These are phyloP conservation scores for Nematodospora anomalae DNA, from an alignment of 1,139 yeast genomes.

Conservation along the genomic window DNA sequence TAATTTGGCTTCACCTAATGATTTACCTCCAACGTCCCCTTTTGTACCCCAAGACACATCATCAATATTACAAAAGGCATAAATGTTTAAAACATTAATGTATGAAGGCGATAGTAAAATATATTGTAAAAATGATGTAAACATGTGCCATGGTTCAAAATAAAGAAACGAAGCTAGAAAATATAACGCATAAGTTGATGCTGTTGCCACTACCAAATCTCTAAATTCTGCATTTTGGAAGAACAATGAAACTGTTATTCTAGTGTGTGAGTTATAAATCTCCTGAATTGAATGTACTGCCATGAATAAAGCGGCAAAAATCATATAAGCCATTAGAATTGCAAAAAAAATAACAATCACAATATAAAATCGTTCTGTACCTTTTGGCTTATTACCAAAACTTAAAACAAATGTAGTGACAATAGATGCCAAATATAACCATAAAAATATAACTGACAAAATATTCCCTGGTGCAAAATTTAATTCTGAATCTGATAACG, in stretches of 20 bases:
- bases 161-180: slow-evolving; percentile 48
- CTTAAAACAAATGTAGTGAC: slow-evolving; percentile 88
- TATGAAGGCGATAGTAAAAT: slow-evolving; percentile 49
- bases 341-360: slow-evolving; percentile 90
- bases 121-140: slow-evolving; percentile 48
- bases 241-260: slow-evolving; percentile 39
- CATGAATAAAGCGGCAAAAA: slow-evolving; percentile 59
- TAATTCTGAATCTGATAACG: slow-evolving; percentile 54
- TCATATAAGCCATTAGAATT: slow-evolving; percentile 85
- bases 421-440: slow-evolving; percentile 88
- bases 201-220: slow-evolving; percentile 49
- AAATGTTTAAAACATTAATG: slow-evolving; percentile 48
- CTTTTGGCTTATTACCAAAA: slow-evolving; percentile 93
- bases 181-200: slow-evolving; percentile 48
- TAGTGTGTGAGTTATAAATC: slow-evolving; percentile 30
- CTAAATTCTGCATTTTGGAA: slow-evolving; percentile 45
- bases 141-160: slow-evolving; percentile 55
- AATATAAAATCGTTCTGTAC: slow-evolving; percentile 79
- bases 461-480: slow-evolving; percentile 68
- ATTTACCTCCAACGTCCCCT: slow-evolving; percentile 47
- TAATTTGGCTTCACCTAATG: slow-evolving; percentile 57
- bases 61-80: slow-evolving; percentile 52
- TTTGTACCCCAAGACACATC: slow-evolving; percentile 55
- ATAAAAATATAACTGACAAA: slow-evolving; percentile 76
- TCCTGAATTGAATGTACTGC: slow-evolving; percentile 45